A percentile compares a stretch with the other conserved stretches of the same genome.
These are phyloP conservation scores for Lactarius pseudohatsudake DNA, from an alignment of 768 basidiomycete species.

Conservation along the genomic window DNA sequence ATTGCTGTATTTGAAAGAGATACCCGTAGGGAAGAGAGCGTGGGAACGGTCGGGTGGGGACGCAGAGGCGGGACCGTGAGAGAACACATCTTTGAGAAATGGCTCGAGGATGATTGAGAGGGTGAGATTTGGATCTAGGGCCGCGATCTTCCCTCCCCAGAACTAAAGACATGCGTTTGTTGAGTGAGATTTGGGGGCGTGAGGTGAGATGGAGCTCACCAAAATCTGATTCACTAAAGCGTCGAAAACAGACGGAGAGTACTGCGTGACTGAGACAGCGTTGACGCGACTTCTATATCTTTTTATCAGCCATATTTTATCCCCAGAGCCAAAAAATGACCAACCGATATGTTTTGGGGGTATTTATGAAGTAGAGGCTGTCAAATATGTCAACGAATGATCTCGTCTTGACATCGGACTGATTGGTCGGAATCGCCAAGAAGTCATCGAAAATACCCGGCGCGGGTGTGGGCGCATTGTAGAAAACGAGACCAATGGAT, in stretches of 20 bases:
- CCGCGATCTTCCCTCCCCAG: neutral
- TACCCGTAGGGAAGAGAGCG: neutral
- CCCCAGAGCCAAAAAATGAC: neutral
- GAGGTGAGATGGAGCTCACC: neutral
- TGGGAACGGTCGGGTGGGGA: neutral
- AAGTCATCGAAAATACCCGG: conserved; percentile 27
- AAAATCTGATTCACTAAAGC: neutral
- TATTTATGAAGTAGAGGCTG: neutral
- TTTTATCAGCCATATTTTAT: neutral
- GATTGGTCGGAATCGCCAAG: conserved; percentile 17
- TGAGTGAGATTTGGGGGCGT: neutral
- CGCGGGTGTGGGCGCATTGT: too few species aligned
- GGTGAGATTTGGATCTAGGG: neutral
- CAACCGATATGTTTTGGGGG: neutral
- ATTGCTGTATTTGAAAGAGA: neutral
- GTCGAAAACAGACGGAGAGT: conserved; percentile 5
- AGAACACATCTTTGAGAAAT: neutral
- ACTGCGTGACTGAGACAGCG: neutral
- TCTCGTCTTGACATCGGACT: conserved; percentile 3
- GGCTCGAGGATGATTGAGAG: neutral
- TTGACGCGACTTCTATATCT: neutral
- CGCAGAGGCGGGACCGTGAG: neutral
- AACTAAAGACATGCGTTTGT: neutral
- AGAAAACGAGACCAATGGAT: too few species aligned
- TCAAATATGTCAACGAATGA: neutral